Conservation (phyloP, 1,139 yeast genomes). For the Sporopachydermia cereana region DNA sequence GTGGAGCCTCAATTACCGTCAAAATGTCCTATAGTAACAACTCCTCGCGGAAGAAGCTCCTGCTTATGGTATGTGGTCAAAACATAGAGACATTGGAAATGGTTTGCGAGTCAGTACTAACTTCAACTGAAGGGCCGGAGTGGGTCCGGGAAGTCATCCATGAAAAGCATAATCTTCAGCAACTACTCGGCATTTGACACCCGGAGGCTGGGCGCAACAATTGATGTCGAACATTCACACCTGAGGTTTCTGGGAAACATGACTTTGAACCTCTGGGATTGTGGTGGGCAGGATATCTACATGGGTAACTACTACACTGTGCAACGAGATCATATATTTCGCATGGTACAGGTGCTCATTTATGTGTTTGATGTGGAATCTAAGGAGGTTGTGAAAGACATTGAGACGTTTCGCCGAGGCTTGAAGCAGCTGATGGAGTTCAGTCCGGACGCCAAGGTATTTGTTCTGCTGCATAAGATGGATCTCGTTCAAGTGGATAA, state of each 20-base stretch:
- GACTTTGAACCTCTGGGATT: slow-evolving; percentile 95
- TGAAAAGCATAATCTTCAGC: slow-evolving; percentile 91
- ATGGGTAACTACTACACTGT: slow-evolving; percentile 88
- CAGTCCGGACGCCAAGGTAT: slow-evolving; percentile 86
- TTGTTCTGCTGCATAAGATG: slow-evolving; percentile 90
- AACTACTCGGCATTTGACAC: slow-evolving; percentile 97
- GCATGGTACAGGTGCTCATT: slow-evolving; percentile 93
- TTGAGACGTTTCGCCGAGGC: slow-evolving; percentile 81
- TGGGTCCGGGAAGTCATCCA: slow-evolving; percentile 94
- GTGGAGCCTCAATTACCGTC: too few species aligned
- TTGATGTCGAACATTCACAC: slow-evolving; percentile 96
- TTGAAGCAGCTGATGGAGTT: slow-evolving; percentile 71
- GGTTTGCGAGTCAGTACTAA: slow-evolving; percentile 18
- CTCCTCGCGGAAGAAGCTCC: slow-evolving; percentile 33
- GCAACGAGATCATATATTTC: slow-evolving; percentile 83
- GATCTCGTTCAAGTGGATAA: slow-evolving; percentile 85
- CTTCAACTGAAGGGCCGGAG: slow-evolving; percentile 60
- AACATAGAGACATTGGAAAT: too few species aligned
- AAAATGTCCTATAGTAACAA: slow-evolving; percentile 1
- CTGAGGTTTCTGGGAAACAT: slow-evolving; percentile 84
- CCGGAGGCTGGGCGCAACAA: slow-evolving; percentile 89
- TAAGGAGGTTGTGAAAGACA: slow-evolving; percentile 83
- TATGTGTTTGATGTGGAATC: slow-evolving; percentile 96
- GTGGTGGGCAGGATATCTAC: slow-evolving; percentile 96
- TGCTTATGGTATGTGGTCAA: slow-evolving; percentile 32